These are phyloP conservation scores for Furcasterigmium furcatum DNA, from an alignment of 2,329 filamentous ascomycete species.

Conservation along the genomic window DNA sequence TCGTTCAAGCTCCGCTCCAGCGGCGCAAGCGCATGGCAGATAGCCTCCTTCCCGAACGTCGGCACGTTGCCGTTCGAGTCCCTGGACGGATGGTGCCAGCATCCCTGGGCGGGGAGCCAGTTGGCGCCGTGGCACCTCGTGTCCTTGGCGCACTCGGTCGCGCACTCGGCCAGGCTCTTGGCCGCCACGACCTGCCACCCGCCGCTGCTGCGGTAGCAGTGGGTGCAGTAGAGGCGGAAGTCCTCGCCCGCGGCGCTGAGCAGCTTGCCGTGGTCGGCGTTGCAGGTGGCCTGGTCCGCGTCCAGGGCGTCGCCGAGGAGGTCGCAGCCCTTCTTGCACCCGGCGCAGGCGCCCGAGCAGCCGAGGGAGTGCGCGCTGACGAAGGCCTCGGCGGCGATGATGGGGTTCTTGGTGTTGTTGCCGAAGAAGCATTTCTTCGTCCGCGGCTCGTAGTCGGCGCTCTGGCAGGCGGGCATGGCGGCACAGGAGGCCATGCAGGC, in stretches of 20 bases:
- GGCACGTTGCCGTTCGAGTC: not conserved
- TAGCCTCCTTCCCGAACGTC: not conserved
- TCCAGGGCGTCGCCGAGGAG: not conserved
- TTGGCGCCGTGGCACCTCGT: slow-evolving; percentile 4
- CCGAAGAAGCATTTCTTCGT: slow-evolving; percentile 11
- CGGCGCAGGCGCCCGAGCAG: slow-evolving; percentile 9
- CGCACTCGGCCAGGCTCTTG: slow-evolving; percentile 6
- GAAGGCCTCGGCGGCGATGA: slow-evolving; percentile 12
- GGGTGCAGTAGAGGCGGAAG: slow-evolving; percentile 3
- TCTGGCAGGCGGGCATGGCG: slow-evolving; percentile 11
- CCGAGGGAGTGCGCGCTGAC: slow-evolving; percentile 11
- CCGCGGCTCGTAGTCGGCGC: slow-evolving; percentile 11
- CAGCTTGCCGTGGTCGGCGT: not conserved
- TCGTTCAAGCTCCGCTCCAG: not conserved
- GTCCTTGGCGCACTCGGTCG: slow-evolving; percentile 5
- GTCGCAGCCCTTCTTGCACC: slow-evolving; percentile 5
- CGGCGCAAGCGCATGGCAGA: not conserved
- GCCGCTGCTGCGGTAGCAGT: slow-evolving; percentile 4
- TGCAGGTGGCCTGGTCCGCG: not conserved
- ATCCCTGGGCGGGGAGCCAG: slow-evolving; percentile 1
- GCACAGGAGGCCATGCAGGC: slow-evolving; percentile 9
- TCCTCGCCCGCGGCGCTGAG: not conserved
- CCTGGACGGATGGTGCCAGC: not conserved
- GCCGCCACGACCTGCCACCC: not conserved
- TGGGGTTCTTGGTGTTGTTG: slow-evolving; percentile 7